These are phyloP conservation scores for Scheffersomyces lignicola DNA, from an alignment of 1,139 yeast genomes.

Conservation along the genomic window DNA sequence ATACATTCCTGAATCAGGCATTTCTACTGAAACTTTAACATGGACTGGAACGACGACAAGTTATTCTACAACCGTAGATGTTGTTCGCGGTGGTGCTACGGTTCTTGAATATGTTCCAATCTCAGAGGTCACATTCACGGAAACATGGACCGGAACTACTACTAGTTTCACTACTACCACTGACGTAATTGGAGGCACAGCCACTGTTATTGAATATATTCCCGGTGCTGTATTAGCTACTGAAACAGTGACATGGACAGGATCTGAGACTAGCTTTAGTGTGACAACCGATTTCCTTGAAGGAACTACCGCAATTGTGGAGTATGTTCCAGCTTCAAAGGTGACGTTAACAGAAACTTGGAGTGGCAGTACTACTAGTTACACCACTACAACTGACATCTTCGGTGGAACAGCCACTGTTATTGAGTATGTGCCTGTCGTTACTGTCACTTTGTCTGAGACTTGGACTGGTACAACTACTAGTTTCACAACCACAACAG, in stretches of 20 bases:
- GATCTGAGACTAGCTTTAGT: conserved; percentile 3
- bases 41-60: conserved; percentile 1
- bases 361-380: conserved; percentile 4
- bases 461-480: conserved; percentile 3
- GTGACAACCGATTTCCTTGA: neutral
- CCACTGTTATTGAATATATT: neutral
- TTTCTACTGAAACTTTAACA: conserved; percentile 2
- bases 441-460: neutral
- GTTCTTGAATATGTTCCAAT: neutral
- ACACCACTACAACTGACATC: neutral
- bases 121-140: neutral
- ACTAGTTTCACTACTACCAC: conserved; percentile 2
- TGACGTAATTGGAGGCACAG: conserved; percentile 1
- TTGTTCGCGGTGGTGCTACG: neutral
- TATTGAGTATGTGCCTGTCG: conserved; percentile 2
- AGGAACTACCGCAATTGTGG: conserved; percentile 2
- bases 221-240: no score
- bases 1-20: neutral
- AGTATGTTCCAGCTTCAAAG: neutral
- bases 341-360: neutral
- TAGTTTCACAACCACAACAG: conserved; percentile 2
- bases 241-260: neutral
- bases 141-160: conserved; percentile 2
- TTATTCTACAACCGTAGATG: neutral
- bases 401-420: conserved; percentile 1